These are phyloP conservation scores for Pseudofabraea citricarpa DNA, from an alignment of 2,329 filamentous ascomycete genomes.

Conservation along the genomic window DNA sequence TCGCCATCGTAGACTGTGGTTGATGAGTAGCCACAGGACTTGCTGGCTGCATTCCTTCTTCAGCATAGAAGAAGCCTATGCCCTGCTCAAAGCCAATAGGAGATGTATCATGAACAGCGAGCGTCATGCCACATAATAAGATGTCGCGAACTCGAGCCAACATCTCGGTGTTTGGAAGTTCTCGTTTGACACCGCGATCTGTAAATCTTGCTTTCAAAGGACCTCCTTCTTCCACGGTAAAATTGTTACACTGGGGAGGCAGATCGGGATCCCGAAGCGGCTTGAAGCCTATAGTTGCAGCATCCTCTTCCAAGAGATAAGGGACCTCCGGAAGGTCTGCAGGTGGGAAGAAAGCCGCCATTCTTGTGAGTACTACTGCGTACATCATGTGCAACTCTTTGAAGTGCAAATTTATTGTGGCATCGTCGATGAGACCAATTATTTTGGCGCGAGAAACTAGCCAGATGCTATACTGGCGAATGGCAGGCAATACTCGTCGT, in stretches of 20 bases:
- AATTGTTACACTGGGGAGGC: constrained; percentile 47
- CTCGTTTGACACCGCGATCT: constrained; percentile 43
- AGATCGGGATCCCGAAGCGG: constrained; percentile 47
- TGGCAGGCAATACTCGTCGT: constrained; percentile 56
- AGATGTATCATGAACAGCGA: constrained; percentile 43
- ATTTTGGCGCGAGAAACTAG: constrained; percentile 50
- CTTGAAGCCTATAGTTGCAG: constrained; percentile 59
- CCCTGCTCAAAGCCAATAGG: constrained; percentile 34
- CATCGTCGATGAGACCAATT: constrained; percentile 47
- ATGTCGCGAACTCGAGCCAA: constrained; percentile 61
- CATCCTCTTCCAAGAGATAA: constrained; percentile 66
- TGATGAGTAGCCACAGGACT: constrained; percentile 35
- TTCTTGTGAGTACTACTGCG: constrained; percentile 53
- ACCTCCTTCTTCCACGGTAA: constrained; percentile 31
- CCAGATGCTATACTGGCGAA: constrained; percentile 68
- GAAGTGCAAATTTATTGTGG: constrained; percentile 48
- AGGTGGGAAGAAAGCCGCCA: constrained; percentile 55
- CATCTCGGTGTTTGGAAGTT: constrained; percentile 59
- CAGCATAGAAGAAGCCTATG: constrained; percentile 43
- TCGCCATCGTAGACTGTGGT: constrained; percentile 20
- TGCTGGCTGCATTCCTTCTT: constrained; percentile 44
- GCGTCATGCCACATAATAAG: constrained; percentile 53
- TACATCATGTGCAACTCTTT: constrained; percentile 63
- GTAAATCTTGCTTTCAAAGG: constrained; percentile 43
- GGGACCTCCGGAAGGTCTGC: constrained; percentile 48